These are phyloP conservation scores for Sordariomycetes sp. DNA, from an alignment of 2,329 filamentous ascomycete genomes.

Conservation along the genomic window DNA sequence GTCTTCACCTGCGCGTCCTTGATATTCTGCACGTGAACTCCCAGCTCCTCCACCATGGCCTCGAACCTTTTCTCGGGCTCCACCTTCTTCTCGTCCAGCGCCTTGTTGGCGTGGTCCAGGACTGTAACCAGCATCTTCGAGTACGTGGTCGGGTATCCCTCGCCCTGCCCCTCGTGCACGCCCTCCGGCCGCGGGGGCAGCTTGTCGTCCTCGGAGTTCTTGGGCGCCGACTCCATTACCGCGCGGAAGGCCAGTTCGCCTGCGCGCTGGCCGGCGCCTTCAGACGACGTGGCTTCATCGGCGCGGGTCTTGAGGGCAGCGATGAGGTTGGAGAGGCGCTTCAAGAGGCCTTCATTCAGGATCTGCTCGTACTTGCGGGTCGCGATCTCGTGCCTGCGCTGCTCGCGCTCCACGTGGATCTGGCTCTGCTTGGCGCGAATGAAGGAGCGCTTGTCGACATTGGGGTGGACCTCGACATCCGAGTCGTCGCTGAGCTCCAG, in stretches of 20 bases:
- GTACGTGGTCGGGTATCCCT: conserved; percentile 69
- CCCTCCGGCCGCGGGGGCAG: conserved; percentile 68
- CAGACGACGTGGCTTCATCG: conserved; percentile 27
- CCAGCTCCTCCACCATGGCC: conserved; percentile 69
- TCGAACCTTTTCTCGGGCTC: conserved; percentile 54
- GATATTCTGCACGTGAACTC: conserved; percentile 68
- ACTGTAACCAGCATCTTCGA: conserved; percentile 98
- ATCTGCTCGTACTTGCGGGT: conserved; percentile 86
- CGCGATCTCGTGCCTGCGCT: conserved; percentile 80
- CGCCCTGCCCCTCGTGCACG: conserved; percentile 61
- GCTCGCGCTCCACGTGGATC: conserved; percentile 83
- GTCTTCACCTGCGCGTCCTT: conserved; percentile 67
- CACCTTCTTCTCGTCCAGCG: conserved; percentile 65
- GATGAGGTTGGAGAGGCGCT: conserved; percentile 72
- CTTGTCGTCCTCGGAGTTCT: conserved; percentile 61
- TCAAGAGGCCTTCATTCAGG: conserved; percentile 83
- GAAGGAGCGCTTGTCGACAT: conserved; percentile 96
- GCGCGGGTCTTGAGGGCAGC: conserved; percentile 65
- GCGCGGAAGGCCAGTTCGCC: conserved; percentile 82
- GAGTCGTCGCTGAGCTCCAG: conserved; percentile 97
- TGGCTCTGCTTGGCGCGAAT: conserved; percentile 97
- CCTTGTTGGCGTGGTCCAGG: conserved; percentile 82
- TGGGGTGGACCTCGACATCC: conserved; percentile 95
- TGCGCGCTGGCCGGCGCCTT: conserved; percentile 44
- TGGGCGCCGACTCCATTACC: conserved; percentile 66